Conservation (phyloP, 2,329 filamentous ascomycete genomes). For the Chaetomium olivaceum region DNA sequence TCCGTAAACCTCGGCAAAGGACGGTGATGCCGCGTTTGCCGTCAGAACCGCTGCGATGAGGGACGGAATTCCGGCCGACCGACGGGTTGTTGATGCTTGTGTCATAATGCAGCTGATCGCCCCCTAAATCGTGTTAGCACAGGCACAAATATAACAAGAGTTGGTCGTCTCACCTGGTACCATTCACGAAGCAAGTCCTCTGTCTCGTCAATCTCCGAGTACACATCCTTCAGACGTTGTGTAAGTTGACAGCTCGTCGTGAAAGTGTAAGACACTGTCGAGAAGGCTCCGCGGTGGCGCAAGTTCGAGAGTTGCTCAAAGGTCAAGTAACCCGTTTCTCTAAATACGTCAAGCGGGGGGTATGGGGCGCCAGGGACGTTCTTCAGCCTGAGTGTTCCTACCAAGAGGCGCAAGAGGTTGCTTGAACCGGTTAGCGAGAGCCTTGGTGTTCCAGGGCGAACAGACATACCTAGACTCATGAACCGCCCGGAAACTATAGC, state of each 20-base stretch:
- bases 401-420: slow-evolving; percentile 66
- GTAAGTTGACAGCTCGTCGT: slow-evolving; percentile 71
- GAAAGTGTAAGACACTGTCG: slow-evolving; percentile 88
- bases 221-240: slow-evolving; percentile 46
- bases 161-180: slow-evolving; percentile 60
- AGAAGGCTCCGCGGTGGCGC: slow-evolving; percentile 89
- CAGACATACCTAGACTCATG: slow-evolving; percentile 77
- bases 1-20: slow-evolving; percentile 65
- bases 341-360: slow-evolving; percentile 58
- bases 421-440: slow-evolving; percentile 46
- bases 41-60: slow-evolving; percentile 80
- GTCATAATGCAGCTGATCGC: slow-evolving; percentile 70
- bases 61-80: slow-evolving; percentile 89
- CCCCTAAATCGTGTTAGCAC: slow-evolving; percentile 45
- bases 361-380: slow-evolving; percentile 47
- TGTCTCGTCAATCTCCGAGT: slow-evolving; percentile 35
- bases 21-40: slow-evolving; percentile 59
- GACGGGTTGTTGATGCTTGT: slow-evolving; percentile 78
- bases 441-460: not conserved
- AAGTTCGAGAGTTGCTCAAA: slow-evolving; percentile 82
- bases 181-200: slow-evolving; percentile 61
- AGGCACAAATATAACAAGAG: no score
- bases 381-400: slow-evolving; percentile 54
- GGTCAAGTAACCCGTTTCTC: slow-evolving; percentile 68
- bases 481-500: slow-evolving; percentile 92